Percentiles rank a stretch among this genome's conserved stretches.
Conservation (phyloP, 805 yeast species). For the Lachancea fermentati region DNA sequence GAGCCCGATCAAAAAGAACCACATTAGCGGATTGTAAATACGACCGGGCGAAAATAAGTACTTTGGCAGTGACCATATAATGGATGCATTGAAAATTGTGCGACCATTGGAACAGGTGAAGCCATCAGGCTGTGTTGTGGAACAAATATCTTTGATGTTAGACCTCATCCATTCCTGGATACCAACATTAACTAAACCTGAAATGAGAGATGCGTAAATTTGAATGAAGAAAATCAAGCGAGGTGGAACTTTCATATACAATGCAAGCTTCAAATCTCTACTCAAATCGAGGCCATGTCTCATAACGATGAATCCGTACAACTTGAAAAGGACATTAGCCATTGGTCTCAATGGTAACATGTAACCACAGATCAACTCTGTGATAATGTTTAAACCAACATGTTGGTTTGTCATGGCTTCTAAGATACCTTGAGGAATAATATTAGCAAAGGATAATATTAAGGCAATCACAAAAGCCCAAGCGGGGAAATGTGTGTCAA, state of each 20-base stretch:
- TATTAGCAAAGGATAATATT: constrained; percentile 45
- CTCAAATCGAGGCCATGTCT: constrained; percentile 49
- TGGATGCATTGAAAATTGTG: constrained; percentile 46
- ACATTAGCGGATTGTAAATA: constrained; percentile 48
- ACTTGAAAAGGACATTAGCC: constrained; percentile 50
- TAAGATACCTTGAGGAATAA: constrained; percentile 53
- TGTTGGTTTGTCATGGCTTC: constrained; percentile 52
- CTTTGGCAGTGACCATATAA: constrained; percentile 48
- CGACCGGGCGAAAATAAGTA: constrained; percentile 47
- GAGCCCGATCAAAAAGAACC: constrained; percentile 52
- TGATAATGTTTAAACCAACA: constrained; percentile 54
- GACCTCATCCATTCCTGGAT: constrained; percentile 39
- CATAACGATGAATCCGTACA: constrained; percentile 49
- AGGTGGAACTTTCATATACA: constrained; percentile 55
- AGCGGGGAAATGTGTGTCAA: constrained; percentile 52
- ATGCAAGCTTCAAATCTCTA: constrained; percentile 50
- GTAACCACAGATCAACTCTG: constrained; percentile 56
- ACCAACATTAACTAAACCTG: constrained; percentile 36
- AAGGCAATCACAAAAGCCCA: constrained; percentile 58
- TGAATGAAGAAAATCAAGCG: constrained; percentile 46
- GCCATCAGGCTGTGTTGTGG: constrained; percentile 36
- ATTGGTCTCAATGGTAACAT: constrained; percentile 50
- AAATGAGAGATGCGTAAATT: constrained; percentile 36
- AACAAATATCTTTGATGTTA: constrained; percentile 37
- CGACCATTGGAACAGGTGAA: constrained; percentile 40